These are phyloP conservation scores for Prototheca wickerhamii DNA, from an alignment of 163 green algal genomes.

Conservation along the genomic window DNA sequence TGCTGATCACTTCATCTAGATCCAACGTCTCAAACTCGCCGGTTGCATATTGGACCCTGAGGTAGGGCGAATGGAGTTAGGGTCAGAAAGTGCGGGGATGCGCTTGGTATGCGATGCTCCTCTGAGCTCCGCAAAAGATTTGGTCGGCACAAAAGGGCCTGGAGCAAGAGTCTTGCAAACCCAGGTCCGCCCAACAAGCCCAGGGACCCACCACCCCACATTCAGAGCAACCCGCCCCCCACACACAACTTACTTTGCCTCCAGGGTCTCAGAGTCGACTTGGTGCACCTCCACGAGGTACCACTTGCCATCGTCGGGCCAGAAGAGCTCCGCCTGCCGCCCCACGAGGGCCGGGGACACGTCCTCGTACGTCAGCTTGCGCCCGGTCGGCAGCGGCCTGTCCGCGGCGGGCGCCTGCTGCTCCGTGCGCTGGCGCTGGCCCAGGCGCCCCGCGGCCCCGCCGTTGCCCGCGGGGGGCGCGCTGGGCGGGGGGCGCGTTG, in stretches of 20 bases:
- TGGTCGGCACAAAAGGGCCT: too few species aligned
- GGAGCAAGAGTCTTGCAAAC: too few species aligned
- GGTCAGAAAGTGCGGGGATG: not conserved
- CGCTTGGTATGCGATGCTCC: too few species aligned
- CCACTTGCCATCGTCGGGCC: conserved; percentile 79
- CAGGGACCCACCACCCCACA: not conserved
- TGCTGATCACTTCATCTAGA: conserved; percentile 73
- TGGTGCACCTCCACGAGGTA: conserved; percentile 81
- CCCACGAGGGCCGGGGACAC: conserved; percentile 35
- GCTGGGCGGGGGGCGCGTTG: conserved; percentile 1
- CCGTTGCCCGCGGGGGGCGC: not conserved
- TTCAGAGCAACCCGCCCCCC: not conserved
- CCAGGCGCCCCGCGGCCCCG: not conserved
- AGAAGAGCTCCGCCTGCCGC: conserved; percentile 57
- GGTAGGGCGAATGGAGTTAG: not conserved
- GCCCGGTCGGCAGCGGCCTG: conserved; percentile 32
- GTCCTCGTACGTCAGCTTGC: conserved; percentile 36
- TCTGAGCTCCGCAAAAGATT: too few species aligned
- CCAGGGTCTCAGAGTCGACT: conserved; percentile 44
- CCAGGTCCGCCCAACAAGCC: too few species aligned
- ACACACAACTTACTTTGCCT: conserved; percentile 40
- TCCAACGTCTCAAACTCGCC: conserved; percentile 77
- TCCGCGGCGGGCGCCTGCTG: conserved; percentile 10
- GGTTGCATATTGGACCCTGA: conserved; percentile 75
- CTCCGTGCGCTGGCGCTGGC: not conserved